Base-by-base conservation (phyloP, 805 yeast species). In the Kodamaea nitidulidarum region DNA sequence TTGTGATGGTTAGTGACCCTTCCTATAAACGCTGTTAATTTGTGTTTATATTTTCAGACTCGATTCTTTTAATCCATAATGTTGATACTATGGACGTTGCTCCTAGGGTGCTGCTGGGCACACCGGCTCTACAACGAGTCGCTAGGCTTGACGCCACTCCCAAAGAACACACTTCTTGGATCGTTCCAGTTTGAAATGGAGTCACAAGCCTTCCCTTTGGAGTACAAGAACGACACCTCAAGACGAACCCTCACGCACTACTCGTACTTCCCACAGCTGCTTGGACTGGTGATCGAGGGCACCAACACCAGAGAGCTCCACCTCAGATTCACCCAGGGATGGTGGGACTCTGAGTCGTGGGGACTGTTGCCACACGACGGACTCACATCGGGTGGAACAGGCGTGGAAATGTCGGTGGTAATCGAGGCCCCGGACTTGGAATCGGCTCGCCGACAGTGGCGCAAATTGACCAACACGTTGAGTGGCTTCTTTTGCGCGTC, bases 401-500 rank as follows among this genome's bases (percentile, higher is more conserved):
- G 98, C 34, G 95, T 91, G 11, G 98, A 93, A 60, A 53, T 93
- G 7, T 88, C 95, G 88, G 90, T 97, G 0, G 70, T 79, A 28
- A 73, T 93, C 18, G 91, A 82, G 51, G 90, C 91, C 0, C 61
- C 56, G 1, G 50, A 67, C 16, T 63, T 75, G 33, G 68, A 64
- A 1, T 75, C 66, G 3, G 93, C 91, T 2, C 71, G 74, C 46
- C 49, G 58, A 5, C 67, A 75, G 32, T 93, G 98, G 98, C 70
- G 64, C 43, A 66, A 70, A 39, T 67, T 93, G 32, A 80, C 84
- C 5, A 83, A 86, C 50, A 75, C 84, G 1, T 65, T 93, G 36
- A 84, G 96, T 2, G 98, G 98, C 1, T 73, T 88, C 51, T 93
- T 93, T 59, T 93, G 98, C 64, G 97, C 98, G 0, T 88, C 96